These are phyloP conservation scores for Pichia norvegensis DNA, from an alignment of 1,139 yeast genomes.

Conservation along the genomic window DNA sequence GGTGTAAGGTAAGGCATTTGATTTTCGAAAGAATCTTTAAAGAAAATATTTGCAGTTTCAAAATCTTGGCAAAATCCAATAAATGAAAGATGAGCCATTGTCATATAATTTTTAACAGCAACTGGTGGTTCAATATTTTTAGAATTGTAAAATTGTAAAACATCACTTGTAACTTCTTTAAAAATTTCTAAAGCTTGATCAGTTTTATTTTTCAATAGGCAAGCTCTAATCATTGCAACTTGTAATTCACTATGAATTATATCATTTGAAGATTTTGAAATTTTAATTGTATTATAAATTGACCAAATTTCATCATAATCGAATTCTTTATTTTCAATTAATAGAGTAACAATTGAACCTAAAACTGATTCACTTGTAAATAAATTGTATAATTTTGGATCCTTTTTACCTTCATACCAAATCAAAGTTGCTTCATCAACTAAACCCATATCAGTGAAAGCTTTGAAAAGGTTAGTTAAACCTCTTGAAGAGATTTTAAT, in stretches of 20 bases:
- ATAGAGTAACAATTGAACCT: constrained; percentile 62
- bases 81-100: constrained; percentile 67
- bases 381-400: constrained; percentile 21
- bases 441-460: constrained; percentile 45
- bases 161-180: constrained; percentile 32
- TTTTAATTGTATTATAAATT: constrained; percentile 37
- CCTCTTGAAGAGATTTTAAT: constrained; percentile 39
- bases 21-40: constrained; percentile 55
- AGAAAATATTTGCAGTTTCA: constrained; percentile 63
- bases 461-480: constrained; percentile 48
- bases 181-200: constrained; percentile 45
- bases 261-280: constrained; percentile 22
- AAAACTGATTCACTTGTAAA: constrained; percentile 47
- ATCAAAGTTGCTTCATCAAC: constrained; percentile 44
- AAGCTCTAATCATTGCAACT: constrained; percentile 54
- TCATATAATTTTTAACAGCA: constrained; percentile 35
- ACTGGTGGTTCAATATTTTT: constrained; percentile 18
- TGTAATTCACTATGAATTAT: constrained; percentile 41
- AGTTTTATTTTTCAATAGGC: constrained; percentile 41
- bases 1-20: constrained; percentile 66
- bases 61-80: constrained; percentile 75
- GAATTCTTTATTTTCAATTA: constrained; percentile 53
- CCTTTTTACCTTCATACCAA: constrained; percentile 39
- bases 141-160: constrained; percentile 27
- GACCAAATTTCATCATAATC: constrained; percentile 50